Conservation (phyloP, 192 early-diverging fungal species). For the Allomyces macrogynus region DNA sequence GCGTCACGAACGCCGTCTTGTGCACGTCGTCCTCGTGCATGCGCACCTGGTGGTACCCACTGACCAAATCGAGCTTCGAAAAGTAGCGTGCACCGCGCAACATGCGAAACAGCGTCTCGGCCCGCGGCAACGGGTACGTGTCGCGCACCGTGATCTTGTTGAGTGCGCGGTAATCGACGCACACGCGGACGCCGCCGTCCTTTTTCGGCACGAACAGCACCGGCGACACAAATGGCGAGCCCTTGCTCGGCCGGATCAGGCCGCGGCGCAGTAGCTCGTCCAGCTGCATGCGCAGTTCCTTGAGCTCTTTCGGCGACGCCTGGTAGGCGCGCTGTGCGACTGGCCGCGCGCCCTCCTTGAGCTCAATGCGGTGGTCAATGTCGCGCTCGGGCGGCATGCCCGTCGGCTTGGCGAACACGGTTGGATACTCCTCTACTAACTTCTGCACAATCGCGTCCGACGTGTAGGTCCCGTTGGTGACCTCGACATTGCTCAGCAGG, state of each 20-base stretch:
- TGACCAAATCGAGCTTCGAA: conserved; percentile 8
- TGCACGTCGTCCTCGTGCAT: conserved; percentile 10
- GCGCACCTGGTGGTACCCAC: conserved; percentile 21
- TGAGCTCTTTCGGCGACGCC: no score
- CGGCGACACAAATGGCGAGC: no score
- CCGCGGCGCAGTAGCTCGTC: conserved; percentile 1
- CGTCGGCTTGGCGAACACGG: no score
- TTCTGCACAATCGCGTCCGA: no score
- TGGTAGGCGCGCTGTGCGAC: no score
- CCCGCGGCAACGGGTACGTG: conserved; percentile 10
- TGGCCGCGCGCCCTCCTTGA: no score
- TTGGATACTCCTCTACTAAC: no score
- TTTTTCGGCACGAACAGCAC: no score
- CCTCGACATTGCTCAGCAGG: no score
- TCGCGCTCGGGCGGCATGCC: no score
- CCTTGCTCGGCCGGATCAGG: conserved; percentile 7
- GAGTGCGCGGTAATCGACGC: conserved; percentile 15
- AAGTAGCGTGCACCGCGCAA: background rate
- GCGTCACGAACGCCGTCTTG: conserved; percentile 23
- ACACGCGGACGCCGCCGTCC: conserved; percentile 7
- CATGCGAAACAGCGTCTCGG: background rate
- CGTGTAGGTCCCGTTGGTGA: no score
- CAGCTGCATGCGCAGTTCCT: background rate
- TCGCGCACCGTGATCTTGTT: conserved; percentile 12
- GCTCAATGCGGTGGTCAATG: no score